These are phyloP conservation scores for Sporothrix brasiliensis DNA, from an alignment of 2,329 filamentous ascomycete species.

Conservation along the genomic window DNA sequence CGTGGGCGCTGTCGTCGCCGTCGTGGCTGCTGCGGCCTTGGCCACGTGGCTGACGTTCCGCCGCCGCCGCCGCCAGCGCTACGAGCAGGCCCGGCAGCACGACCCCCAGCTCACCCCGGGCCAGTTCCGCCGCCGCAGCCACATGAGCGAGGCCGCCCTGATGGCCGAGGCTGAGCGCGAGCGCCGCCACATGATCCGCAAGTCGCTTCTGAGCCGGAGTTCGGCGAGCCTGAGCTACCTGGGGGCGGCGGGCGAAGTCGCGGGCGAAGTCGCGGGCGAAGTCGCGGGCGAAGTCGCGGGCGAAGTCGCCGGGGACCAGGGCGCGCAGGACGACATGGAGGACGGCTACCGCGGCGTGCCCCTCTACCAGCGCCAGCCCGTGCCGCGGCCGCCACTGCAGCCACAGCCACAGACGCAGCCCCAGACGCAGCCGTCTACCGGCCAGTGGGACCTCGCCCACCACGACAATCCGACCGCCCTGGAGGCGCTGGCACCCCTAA, in stretches of 20 bases:
- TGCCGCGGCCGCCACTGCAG: not conserved
- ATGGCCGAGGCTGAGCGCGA: conserved; percentile 46
- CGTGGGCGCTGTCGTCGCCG: conserved; percentile 38
- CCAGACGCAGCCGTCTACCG: not conserved
- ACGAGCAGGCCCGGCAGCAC: conserved; percentile 36
- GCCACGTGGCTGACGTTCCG: conserved; percentile 13
- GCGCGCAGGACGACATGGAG: conserved; percentile 26
- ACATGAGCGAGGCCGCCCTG: conserved; percentile 39
- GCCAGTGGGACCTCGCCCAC: not conserved
- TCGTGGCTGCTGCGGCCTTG: conserved; percentile 34
- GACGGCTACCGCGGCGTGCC: conserved; percentile 17
- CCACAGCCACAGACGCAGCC: not conserved
- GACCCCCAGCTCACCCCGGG: conserved; percentile 39
- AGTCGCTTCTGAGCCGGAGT: conserved; percentile 45
- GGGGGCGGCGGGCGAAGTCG: not conserved
- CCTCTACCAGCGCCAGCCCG: not conserved
- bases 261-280: conserved; percentile 2
- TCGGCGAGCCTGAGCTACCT: conserved; percentile 30
- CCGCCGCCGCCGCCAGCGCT: conserved; percentile 34
- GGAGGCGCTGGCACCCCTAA: not conserved
- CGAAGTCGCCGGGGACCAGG: not conserved
- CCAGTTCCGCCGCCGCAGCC: conserved; percentile 38
- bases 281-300: not conserved
- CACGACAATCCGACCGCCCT: not conserved
- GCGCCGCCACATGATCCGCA: conserved; percentile 49